Base-by-base conservation (phyloP, 1,284 basidiomycete genomes). In the Boletus semigastroideus region DNA sequence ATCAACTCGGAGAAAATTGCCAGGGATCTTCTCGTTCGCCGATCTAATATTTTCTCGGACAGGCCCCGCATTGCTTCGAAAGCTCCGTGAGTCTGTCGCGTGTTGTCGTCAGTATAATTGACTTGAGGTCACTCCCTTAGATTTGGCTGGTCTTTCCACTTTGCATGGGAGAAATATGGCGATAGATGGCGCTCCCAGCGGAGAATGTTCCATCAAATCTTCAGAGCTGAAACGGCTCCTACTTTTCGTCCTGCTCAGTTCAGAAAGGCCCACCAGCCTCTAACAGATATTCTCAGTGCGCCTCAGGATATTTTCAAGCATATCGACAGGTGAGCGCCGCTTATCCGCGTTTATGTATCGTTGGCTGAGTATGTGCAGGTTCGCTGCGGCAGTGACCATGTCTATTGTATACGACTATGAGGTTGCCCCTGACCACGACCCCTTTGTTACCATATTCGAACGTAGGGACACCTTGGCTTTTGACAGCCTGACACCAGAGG, bases 121-220 rank as follows among this genome's bases (percentile, higher is more conserved):
- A 34, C 7, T 50, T 2, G n/a, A 19, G 37, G 17, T 8, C 8
- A 13, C 70, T 11, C 25, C 25, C 25, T 22, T 27, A 68, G 64
- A 16, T 68, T 46, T 46, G 64, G 64, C 30, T 61, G 53, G 46
- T 49, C 49, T n/a, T 68, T 67, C 49, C 59, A 52, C 33, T 52
- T 69, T 30, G 52, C 16, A 6, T 64, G 51, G 42, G 31, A 45
- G 34, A 43, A 22, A 27, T 68, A 66, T 13, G 57, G 59, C 3
- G 52, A 60, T 31, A n/a, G 20, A 10, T 66, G 67, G 64, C 64
- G 67, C 11, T 48, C 42, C 5, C 53, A 63, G 16, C 56, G 62
- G 48, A 54, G 53, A 37, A 41, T 67, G 1, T 68, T 66, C 34
- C 66, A 69, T 33, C 66, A 69, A 27, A 39, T 54, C 11, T 69